Evolutionary conservation across 148 eudicot species (phyloP), one percentile per base, ranked within the genome.

Genomic region (Rhododendron williamsianum): DNA sequence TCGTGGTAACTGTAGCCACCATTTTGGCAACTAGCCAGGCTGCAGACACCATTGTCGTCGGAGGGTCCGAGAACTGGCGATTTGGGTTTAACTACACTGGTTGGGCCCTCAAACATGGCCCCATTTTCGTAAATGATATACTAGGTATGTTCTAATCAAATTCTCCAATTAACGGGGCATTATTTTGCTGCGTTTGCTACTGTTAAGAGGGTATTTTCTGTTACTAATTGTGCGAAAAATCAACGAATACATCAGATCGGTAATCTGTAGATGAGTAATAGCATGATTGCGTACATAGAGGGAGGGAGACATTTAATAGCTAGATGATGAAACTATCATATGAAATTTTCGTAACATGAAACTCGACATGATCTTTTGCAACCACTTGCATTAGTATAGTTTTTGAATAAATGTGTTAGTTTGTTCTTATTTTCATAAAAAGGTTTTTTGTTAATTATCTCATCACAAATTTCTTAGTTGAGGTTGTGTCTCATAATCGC

Each of bases 61-160:
- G 83, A 56, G 87, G 87, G n/a, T 80, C 87, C 4, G 83, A 85
- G 45, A 56, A 85, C 35, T 85, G 87, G 87, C 69, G 83, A 41
- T 80, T 1, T 10, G 87, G 87, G 33, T 85, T 27, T 48, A 85
- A 79, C 78, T 85, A 85, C 67, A 85, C 87, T 9, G 83, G 35
- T 10, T 85, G 87, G 87, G 30, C 87, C 48, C 82, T 67, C 56
- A 63, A 79, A 8, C 82, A 51, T 69, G 83, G 83, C 11, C 87
- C 67, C 18, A 21, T 85, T 52, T 85, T 25, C 78, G 18, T 38
- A 45, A 85, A 85, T 13, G 87, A 80, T 49, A 67, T 23, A 45
- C 83, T 85, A 56, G 87, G 87, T 85, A 4, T 7, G 77, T 67
- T 38, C n/a, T 4, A 0, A 63, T 13, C 25, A 60, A 4, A 19